Conservation (phyloP, 129 eudicot species). For the Ambrosia trifida region DNA sequence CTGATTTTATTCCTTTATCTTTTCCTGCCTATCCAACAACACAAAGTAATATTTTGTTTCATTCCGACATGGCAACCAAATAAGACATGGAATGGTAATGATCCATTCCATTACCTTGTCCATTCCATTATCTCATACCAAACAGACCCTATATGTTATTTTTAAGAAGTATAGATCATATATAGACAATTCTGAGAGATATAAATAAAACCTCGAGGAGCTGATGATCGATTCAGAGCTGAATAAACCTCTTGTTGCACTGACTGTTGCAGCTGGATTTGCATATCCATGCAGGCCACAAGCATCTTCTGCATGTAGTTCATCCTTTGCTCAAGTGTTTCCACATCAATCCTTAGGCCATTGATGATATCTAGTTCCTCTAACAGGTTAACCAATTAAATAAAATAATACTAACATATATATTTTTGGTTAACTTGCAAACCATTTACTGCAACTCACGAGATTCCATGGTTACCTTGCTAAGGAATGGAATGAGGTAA, state of each 20-base stretch:
- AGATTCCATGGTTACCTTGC: too few species aligned
- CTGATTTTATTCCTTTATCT: too few species aligned
- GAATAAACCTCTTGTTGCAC: constrained; percentile 76
- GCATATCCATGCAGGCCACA: constrained; percentile 88
- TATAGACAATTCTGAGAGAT: not conserved
- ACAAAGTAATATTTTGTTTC: too few species aligned
- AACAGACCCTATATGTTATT: too few species aligned
- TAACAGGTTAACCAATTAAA: not conserved
- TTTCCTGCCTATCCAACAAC: too few species aligned
- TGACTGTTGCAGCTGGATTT: constrained; percentile 69
- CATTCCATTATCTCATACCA: too few species aligned
- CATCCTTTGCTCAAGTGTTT: constrained; percentile 71
- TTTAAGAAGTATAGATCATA: not conserved
- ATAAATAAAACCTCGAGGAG: constrained; percentile 18
- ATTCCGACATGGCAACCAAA: too few species aligned
- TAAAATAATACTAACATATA: not conserved
- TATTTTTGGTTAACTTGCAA: not conserved
- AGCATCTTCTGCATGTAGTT: constrained; percentile 82
- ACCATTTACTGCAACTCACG: too few species aligned
- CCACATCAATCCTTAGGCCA: constrained; percentile 74
- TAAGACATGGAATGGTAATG: too few species aligned
- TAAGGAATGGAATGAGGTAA: too few species aligned
- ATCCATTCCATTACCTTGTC: too few species aligned
- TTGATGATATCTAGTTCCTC: constrained; percentile 74
- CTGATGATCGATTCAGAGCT: constrained; percentile 52